These are phyloP conservation scores for Emergomyces pasteurianus DNA, from an alignment of 2,329 filamentous ascomycete species.

Conservation along the genomic window DNA sequence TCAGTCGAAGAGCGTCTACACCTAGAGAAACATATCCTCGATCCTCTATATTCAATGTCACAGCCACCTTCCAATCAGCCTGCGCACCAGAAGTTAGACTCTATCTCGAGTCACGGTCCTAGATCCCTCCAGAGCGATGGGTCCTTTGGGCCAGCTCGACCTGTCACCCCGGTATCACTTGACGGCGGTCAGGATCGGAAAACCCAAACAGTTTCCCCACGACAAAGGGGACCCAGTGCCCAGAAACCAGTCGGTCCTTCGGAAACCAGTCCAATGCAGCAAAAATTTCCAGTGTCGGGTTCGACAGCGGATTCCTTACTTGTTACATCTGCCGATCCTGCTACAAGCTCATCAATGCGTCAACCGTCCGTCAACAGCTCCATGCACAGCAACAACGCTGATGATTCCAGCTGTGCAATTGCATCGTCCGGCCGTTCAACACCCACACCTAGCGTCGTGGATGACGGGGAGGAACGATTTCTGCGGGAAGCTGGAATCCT, in stretches of 20 bases:
- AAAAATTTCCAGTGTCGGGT: slow-evolving; percentile 18
- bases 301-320: slow-evolving; percentile 19
- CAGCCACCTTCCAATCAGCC: slow-evolving; percentile 13
- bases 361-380: slow-evolving; percentile 29
- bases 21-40: slow-evolving; percentile 18
- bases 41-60: slow-evolving; percentile 10
- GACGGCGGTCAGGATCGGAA: slow-evolving; percentile 7
- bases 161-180: slow-evolving; percentile 6
- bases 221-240: slow-evolving; percentile 22
- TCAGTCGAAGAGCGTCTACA: slow-evolving; percentile 52
- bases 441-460: slow-evolving; percentile 33
- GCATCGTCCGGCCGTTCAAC: slow-evolving; percentile 25
- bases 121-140: slow-evolving; percentile 16
- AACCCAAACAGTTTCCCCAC: slow-evolving; percentile 15
- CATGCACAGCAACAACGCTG: slow-evolving; percentile 20
- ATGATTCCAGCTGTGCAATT: slow-evolving; percentile 23
- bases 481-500: slow-evolving; percentile 57
- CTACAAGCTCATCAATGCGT: slow-evolving; percentile 20
- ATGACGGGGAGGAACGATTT: slow-evolving; percentile 56
- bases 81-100: slow-evolving; percentile 7
- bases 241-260: slow-evolving; percentile 22
- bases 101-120: slow-evolving; percentile 15
- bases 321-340: slow-evolving; percentile 15
- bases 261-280: slow-evolving; percentile 17
- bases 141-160: slow-evolving; percentile 6